A percentile compares a stretch with the other conserved stretches of the same genome.
These are phyloP conservation scores for Avena insularis DNA, from an alignment of 176 grass and related monocot genomes.

Conservation along the genomic window DNA sequence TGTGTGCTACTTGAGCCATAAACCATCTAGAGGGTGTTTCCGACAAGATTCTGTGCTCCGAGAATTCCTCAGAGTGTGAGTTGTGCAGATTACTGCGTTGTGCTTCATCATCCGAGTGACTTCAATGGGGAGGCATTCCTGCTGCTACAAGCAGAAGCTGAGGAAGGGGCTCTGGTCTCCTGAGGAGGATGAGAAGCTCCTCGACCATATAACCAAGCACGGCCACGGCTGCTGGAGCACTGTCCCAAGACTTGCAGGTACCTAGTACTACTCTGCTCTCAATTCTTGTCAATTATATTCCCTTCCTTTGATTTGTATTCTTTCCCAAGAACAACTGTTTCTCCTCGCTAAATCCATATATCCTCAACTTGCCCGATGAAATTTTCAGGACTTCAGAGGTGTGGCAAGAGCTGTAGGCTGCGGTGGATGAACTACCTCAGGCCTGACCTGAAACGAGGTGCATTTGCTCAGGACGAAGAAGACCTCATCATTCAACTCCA, in stretches of 20 bases:
- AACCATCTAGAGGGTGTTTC: constrained; percentile 27
- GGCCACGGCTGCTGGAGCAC: constrained; percentile 87
- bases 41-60: constrained; percentile 11
- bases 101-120: constrained; percentile 48
- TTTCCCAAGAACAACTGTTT: not conserved
- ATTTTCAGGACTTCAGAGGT: constrained; percentile 84
- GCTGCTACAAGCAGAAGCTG: constrained; percentile 82
- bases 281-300: constrained; percentile 3
- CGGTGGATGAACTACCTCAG: constrained; percentile 98
- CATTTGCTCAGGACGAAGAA: constrained; percentile 68
- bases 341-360: constrained; percentile 21
- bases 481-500: constrained; percentile 67
- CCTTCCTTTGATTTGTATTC: constrained; percentile 1
- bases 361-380: not conserved
- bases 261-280: constrained; percentile 13
- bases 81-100: constrained; percentile 33
- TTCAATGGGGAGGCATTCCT: constrained; percentile 77
- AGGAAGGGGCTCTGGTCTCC: constrained; percentile 86
- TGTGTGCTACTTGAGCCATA: constrained; percentile 34
- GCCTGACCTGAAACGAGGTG: constrained; percentile 80
- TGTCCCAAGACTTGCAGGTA: constrained; percentile 75
- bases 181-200: constrained; percentile 81
- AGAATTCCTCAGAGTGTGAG: constrained; percentile 26
- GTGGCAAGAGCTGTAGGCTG: constrained; percentile 97
- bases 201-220: constrained; percentile 70